Conservation (phyloP, 257 asterid species). For the Lithospermum erythrorhizon region DNA sequence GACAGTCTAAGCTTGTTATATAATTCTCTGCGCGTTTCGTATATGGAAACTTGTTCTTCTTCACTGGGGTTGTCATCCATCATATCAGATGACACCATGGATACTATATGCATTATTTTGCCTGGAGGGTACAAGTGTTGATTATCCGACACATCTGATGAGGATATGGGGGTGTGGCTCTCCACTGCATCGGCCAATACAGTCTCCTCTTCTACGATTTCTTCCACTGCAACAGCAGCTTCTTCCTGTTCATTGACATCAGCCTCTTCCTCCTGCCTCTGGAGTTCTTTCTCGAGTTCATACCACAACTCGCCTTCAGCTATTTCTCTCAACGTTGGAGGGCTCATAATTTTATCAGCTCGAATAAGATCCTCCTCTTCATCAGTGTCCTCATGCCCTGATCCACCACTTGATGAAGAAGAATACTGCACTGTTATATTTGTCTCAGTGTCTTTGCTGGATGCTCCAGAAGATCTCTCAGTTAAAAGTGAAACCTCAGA, state of each 20-base stretch:
- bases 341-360: slow-evolving; percentile 27
- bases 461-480: slow-evolving; percentile 32
- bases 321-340: slow-evolving; percentile 42
- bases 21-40: slow-evolving; percentile 61
- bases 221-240: slow-evolving; percentile 58
- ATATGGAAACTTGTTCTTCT: slow-evolving; percentile 50
- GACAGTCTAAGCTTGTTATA: slow-evolving; percentile 78
- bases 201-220: slow-evolving; percentile 68
- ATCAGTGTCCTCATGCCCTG: slow-evolving; percentile 47
- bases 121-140: slow-evolving; percentile 80
- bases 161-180: slow-evolving; percentile 45
- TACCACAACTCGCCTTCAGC: slow-evolving; percentile 78
- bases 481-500: slow-evolving; percentile 38
- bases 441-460: slow-evolving; percentile 21
- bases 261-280: slow-evolving; percentile 39
- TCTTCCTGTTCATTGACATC: slow-evolving; percentile 45
- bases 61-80: slow-evolving; percentile 20
- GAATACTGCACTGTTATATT: slow-evolving; percentile 19
- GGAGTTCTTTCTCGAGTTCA: slow-evolving; percentile 70
- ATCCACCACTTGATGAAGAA: slow-evolving; percentile 41
- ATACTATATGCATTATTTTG: slow-evolving; percentile 63
- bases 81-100: slow-evolving; percentile 30
- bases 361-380: slow-evolving; percentile 51
- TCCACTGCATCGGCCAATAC: slow-evolving; percentile 50
- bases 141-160: slow-evolving; percentile 54